Conservation (phyloP, 2,329 filamentous ascomycete genomes). For the Aureobasidium sp. region DNA sequence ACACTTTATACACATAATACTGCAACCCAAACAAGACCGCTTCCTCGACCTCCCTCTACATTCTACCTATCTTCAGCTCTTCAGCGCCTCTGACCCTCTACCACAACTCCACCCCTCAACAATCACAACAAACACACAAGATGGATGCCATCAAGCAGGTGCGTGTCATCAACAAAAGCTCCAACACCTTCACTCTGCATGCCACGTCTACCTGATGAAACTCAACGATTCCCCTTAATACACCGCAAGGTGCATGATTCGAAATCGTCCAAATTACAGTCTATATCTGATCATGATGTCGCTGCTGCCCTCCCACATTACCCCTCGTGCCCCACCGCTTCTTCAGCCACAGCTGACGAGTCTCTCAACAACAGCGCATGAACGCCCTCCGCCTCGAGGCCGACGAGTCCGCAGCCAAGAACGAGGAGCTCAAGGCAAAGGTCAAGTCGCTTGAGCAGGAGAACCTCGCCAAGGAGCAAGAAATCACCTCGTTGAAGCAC, state of each 20-base stretch:
- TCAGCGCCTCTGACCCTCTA: not conserved
- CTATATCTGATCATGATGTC: slow-evolving; percentile 7
- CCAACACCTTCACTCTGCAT: slow-evolving; percentile 19
- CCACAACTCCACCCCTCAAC: not conserved
- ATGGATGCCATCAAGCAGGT: slow-evolving; percentile 40
- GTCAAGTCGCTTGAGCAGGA: slow-evolving; percentile 83
- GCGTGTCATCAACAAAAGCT: slow-evolving; percentile 19
- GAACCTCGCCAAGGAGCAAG: slow-evolving; percentile 93
- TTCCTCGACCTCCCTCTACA: not conserved
- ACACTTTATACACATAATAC: slow-evolving; percentile 7
- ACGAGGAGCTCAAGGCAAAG: slow-evolving; percentile 78
- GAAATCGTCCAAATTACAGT: slow-evolving; percentile 14
- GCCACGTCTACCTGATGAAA: slow-evolving; percentile 11
- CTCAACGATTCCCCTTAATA: slow-evolving; percentile 14
- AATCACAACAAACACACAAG: slow-evolving; percentile 11
- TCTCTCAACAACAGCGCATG: slow-evolving; percentile 63
- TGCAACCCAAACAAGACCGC: not conserved
- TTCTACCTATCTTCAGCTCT: not conserved
- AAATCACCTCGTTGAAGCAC: slow-evolving; percentile 92
- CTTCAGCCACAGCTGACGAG: slow-evolving; percentile 18
- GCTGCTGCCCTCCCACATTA: not conserved
- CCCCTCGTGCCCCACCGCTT: slow-evolving; percentile 15
- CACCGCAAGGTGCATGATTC: slow-evolving; percentile 14
- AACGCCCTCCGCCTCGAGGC: slow-evolving; percentile 88
- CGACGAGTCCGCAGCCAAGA: slow-evolving; percentile 72